Evolutionary conservation across 2,329 filamentous ascomycete genomes (phyloP).

Genomic region (Fusarium sterilihyphosum): DNA sequence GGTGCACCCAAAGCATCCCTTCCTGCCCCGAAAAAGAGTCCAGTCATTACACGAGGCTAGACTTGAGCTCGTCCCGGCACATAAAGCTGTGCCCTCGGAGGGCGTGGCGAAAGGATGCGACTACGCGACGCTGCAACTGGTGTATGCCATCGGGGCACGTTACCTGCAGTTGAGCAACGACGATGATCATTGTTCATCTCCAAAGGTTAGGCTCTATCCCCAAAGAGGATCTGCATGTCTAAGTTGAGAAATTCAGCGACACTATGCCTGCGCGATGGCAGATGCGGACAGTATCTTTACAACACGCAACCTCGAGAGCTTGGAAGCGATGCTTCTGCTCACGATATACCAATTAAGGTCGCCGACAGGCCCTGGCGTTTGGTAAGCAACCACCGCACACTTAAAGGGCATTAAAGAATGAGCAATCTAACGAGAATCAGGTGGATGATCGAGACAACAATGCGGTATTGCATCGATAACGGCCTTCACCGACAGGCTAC

Average conservation of each 20-base stretch:
- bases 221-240: fast-evolving
- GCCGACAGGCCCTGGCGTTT: not conserved
- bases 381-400: not conserved
- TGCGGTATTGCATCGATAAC: not conserved
- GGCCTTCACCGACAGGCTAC: not conserved
- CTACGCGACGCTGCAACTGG: not conserved
- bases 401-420: fast-evolving
- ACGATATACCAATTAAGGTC: slow-evolving; percentile 8
- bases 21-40: not conserved
- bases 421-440: not conserved
- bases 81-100: not conserved
- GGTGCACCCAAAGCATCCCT: not conserved
- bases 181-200: not conserved
- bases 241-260: not conserved
- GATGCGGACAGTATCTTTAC: not conserved
- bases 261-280: not conserved
- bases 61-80: not conserved
- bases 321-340: not conserved
- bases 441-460: slow-evolving; percentile 4
- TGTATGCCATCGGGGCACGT: slow-evolving; percentile 1
- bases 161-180: slow-evolving; percentile 4
- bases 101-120: not conserved
- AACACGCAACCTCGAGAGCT: not conserved
- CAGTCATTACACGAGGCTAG: not conserved
- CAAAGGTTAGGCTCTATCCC: not conserved